Base-by-base conservation (phyloP, 140 eudicot genomes). In the Stevia rebaudiana region DNA sequence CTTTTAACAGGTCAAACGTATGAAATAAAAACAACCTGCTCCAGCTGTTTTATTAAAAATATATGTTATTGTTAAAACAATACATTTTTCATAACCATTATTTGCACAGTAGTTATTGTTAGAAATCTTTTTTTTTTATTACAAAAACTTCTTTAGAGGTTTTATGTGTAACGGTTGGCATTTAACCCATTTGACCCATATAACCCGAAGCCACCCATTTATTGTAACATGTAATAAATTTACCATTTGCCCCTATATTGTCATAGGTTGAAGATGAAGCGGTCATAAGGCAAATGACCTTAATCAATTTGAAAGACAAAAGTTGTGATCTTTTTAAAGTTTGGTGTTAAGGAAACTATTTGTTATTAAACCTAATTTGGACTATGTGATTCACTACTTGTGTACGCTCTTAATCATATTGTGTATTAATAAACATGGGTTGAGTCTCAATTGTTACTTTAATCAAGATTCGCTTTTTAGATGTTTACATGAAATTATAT, bases 301-400 rank as follows among this genome's bases (percentile, higher is more conserved):
- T 84, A 11, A 81, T 80, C 46, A 85, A 82, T 66, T 67, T 91
- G 70, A 87, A 85, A 79, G 95, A 85, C 71, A 87, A 81, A 74
- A 68, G 56, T 39, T 91, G 95, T 61, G 92, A 91, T 72, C 96
- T 91, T 63, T 79, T 75, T 75, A 80, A 62, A 54, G 73, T 74
- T 49, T 91, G 73, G 86, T 79, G 70, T 84, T 87, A 71, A 76
- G 83, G 0, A 92, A 91, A 76, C n/a, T n/a, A n/a, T n/a, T n/a
- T n/a, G n/a, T n/a, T n/a, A n/a, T n/a, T n/a, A n/a, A n/a, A n/a
- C n/a, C n/a, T n/a, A n/a, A n/a, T n/a, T n/a, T n/a, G n/a, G n/a
- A n/a, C n/a, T n/a, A n/a, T n/a, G n/a, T n/a, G n/a, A n/a, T n/a
- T n/a, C n/a, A n/a, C n/a, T n/a, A n/a, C n/a, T n/a, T n/a, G n/a